phyloP scores from a whole-genome alignment of 2,329 filamentous ascomycete species.

The Xylaria sp. region DNA sequence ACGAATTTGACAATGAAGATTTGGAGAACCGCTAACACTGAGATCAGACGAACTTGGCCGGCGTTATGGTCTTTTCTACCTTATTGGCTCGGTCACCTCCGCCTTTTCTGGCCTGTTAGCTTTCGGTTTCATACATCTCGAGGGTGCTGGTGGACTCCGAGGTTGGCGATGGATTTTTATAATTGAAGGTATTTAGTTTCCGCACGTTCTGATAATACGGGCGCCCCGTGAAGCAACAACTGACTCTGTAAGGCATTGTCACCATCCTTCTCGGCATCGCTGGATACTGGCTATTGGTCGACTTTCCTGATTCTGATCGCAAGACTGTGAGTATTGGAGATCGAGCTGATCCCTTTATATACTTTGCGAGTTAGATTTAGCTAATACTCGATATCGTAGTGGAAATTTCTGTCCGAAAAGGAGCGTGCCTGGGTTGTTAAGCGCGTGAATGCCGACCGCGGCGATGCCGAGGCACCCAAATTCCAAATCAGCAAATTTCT shows the following conservation, averaged over 20 bases:
- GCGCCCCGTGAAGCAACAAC: slow-evolving; percentile 12
- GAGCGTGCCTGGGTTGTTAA: slow-evolving; percentile 54
- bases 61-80: slow-evolving; percentile 75
- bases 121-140: slow-evolving; percentile 75
- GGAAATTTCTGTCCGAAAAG: slow-evolving; percentile 55
- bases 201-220: not conserved
- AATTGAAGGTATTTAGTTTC: slow-evolving; percentile 57
- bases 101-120: slow-evolving; percentile 76
- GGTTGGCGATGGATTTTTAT: slow-evolving; percentile 78
- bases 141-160: slow-evolving; percentile 63
- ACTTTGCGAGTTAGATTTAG: not conserved
- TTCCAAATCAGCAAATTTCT: slow-evolving; percentile 55
- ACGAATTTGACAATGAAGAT: slow-evolving; percentile 1
- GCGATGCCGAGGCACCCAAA: slow-evolving; percentile 60
- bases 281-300: slow-evolving; percentile 59
- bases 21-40: slow-evolving; percentile 16
- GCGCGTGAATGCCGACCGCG: slow-evolving; percentile 58
- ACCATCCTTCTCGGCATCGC: slow-evolving; percentile 60
- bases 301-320: slow-evolving; percentile 60
- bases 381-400: slow-evolving; percentile 30
- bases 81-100: slow-evolving; percentile 73
- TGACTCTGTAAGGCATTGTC: slow-evolving; percentile 59
- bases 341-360: not conserved
- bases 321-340: slow-evolving; percentile 39
- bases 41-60: slow-evolving; percentile 72